Conservation (phyloP, 257 asterid genomes). For the Vinca minor region DNA sequence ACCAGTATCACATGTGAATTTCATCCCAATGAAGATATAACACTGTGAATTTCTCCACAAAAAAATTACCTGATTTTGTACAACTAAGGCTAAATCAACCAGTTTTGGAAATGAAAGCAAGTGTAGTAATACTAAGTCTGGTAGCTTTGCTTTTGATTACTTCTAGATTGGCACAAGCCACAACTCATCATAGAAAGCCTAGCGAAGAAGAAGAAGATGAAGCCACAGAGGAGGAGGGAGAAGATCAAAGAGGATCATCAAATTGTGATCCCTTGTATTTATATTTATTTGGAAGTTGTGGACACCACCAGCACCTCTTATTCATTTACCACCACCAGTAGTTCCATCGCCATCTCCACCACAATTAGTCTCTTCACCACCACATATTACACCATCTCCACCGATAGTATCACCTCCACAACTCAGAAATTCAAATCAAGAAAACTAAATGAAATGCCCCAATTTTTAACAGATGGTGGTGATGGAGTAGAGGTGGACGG, state of each 20-base stretch:
- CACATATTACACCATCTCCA: slow-evolving; percentile 14
- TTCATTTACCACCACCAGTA: slow-evolving; percentile 13
- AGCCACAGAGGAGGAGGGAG: slow-evolving; percentile 9
- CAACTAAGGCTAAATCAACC: background rate
- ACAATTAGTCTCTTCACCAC: no score
- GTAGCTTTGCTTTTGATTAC: slow-evolving; percentile 27
- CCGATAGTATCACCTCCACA: slow-evolving; percentile 6
- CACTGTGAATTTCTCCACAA: background rate
- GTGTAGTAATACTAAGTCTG: slow-evolving; percentile 14
- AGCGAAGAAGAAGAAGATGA: slow-evolving; percentile 18
- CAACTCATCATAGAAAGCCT: slow-evolving; percentile 5
- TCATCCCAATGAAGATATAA: background rate
- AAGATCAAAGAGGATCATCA: slow-evolving; percentile 15
- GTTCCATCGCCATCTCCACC: slow-evolving; percentile 15
- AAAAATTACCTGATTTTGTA: background rate
- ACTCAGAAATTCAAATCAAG: no score
- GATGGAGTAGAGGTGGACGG: no score
- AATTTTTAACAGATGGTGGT: no score
- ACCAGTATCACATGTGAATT: no score
- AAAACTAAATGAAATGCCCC: no score
- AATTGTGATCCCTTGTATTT: slow-evolving; percentile 29
- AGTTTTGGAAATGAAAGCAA: slow-evolving; percentile 22
- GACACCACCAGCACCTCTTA: slow-evolving; percentile 23
- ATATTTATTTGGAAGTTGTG: slow-evolving; percentile 26
- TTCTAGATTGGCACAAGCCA: slow-evolving; percentile 32